A percentile compares a stretch with the other conserved stretches of the same genome.
Conservation (phyloP, 208 protist species). For the Leishmania tropica region DNA sequence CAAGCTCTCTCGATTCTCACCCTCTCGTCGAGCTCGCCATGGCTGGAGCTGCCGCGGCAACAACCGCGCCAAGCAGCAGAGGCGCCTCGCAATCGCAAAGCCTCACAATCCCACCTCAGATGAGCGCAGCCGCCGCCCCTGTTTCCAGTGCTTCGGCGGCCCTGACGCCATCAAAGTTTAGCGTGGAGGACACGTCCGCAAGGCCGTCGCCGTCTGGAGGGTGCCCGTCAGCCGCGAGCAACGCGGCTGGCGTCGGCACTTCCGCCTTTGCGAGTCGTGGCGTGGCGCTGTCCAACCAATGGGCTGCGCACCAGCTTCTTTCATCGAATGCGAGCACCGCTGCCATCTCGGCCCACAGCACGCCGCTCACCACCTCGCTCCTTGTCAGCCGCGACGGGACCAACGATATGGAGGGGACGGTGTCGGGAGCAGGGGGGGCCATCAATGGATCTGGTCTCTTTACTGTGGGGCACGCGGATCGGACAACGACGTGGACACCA, state of each 20-base stretch:
- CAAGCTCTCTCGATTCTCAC: conserved; percentile 7
- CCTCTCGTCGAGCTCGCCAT: conserved; percentile 2
- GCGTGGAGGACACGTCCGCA: conserved; percentile 30
- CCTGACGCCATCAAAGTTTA: conserved; percentile 26
- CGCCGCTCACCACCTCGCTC: conserved; percentile 24
- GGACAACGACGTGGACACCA: conserved; percentile 23
- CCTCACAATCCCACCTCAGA: conserved; percentile 15
- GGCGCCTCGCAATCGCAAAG: conserved; percentile 19
- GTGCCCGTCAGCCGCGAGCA: not conserved
- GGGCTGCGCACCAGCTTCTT: conserved; percentile 19
- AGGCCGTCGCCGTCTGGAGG: not conserved
- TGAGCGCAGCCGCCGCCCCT: not conserved
- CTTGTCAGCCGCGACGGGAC: conserved; percentile 19
- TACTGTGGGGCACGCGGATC: conserved; percentile 9
- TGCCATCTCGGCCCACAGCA: conserved; percentile 29
- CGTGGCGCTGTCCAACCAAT: conserved; percentile 1
- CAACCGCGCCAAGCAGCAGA: conserved; percentile 8
- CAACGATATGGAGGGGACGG: conserved; percentile 11
- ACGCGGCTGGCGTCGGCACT: not conserved
- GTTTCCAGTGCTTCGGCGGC: not conserved
- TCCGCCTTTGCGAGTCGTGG: not conserved
- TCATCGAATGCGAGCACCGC: conserved; percentile 36
- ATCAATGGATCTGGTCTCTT: conserved; percentile 1
- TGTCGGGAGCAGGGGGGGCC: not conserved
- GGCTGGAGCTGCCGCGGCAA: not conserved